A percentile compares a stretch with the other conserved stretches of the same genome.
These are phyloP conservation scores for Aspergillus melleus DNA, from an alignment of 2,329 filamentous ascomycete genomes.

Conservation along the genomic window DNA sequence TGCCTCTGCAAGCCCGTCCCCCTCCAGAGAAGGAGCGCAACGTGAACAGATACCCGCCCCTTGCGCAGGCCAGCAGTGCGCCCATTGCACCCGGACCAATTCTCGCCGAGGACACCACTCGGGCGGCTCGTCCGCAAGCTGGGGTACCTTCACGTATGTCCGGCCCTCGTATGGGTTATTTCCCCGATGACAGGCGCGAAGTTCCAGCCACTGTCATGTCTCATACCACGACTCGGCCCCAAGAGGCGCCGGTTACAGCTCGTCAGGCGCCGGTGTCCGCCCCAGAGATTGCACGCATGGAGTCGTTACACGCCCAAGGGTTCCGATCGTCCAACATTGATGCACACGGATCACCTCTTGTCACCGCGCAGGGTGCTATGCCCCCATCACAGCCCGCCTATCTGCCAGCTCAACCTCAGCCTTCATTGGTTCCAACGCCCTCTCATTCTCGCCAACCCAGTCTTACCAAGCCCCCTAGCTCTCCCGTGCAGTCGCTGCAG, in stretches of 20 bases:
- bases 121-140: conserved; percentile 33
- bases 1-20: conserved; percentile 32
- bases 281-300: conserved; percentile 36
- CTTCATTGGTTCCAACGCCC: conserved; percentile 24
- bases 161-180: conserved; percentile 47
- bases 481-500: conserved; percentile 30
- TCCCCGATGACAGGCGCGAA: conserved; percentile 43
- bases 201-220: conserved; percentile 23
- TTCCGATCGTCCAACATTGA: conserved; percentile 21
- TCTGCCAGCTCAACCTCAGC: conserved; percentile 28
- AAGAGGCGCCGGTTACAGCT: conserved; percentile 32
- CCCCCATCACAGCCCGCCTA: conserved; percentile 28
- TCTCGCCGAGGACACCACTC: conserved; percentile 36
- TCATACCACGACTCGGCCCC: conserved; percentile 25
- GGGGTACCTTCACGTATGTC: conserved; percentile 33
- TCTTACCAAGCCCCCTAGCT: conserved; percentile 35
- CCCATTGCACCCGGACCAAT: conserved; percentile 27
- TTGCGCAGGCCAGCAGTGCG: conserved; percentile 40
- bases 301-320: conserved; percentile 28
- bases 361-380: conserved; percentile 17
- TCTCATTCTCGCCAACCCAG: conserved; percentile 40
- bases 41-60: conserved; percentile 36
- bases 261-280: conserved; percentile 30
- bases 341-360: conserved; percentile 25
- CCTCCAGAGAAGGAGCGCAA: conserved; percentile 38